Percentiles rank a stretch among this genome's conserved stretches.
Conservation (phyloP, 306 rosid species). For the Dicorynia guianensis region DNA sequence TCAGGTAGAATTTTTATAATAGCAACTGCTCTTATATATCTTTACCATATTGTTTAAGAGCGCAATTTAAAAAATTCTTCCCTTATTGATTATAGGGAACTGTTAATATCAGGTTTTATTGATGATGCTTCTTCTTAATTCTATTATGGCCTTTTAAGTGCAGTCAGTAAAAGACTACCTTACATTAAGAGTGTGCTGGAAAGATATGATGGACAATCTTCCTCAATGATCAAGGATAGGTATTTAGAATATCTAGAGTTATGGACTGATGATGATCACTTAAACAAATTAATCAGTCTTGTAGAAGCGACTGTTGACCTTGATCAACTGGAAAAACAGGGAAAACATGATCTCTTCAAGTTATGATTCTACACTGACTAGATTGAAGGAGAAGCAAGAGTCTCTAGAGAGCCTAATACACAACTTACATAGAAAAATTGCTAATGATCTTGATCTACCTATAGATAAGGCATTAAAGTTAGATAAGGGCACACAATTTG, state of each 20-base stretch:
- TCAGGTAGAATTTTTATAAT: slow-evolving; percentile 62
- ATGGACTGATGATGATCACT: slow-evolving; percentile 80
- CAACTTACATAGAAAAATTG: slow-evolving; percentile 72
- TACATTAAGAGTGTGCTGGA: slow-evolving; percentile 76
- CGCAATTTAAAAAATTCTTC: slow-evolving; percentile 21
- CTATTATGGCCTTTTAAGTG: slow-evolving; percentile 47
- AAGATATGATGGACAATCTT: slow-evolving; percentile 75
- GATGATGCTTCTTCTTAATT: slow-evolving; percentile 39
- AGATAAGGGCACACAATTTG: slow-evolving; percentile 86
- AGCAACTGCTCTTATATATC: too few species aligned
- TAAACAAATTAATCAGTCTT: slow-evolving; percentile 77
- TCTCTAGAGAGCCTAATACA: slow-evolving; percentile 76
- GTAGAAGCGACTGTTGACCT: slow-evolving; percentile 93
- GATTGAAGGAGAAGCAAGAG: slow-evolving; percentile 74
- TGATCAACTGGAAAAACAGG: slow-evolving; percentile 87
- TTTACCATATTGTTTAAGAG: slow-evolving; percentile 6
- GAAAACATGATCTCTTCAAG: slow-evolving; percentile 90
- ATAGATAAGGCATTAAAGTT: slow-evolving; percentile 86
- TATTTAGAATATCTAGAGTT: slow-evolving; percentile 67
- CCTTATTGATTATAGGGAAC: neutral
- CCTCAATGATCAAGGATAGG: slow-evolving; percentile 68
- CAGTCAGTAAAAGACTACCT: slow-evolving; percentile 92
- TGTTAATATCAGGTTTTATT: slow-evolving; percentile 30
- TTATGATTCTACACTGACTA: slow-evolving; percentile 75
- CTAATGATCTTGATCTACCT: slow-evolving; percentile 85